phyloP scores from a whole-genome alignment of 2,329 filamentous ascomycete species.

The Periconia macrospinosa region DNA sequence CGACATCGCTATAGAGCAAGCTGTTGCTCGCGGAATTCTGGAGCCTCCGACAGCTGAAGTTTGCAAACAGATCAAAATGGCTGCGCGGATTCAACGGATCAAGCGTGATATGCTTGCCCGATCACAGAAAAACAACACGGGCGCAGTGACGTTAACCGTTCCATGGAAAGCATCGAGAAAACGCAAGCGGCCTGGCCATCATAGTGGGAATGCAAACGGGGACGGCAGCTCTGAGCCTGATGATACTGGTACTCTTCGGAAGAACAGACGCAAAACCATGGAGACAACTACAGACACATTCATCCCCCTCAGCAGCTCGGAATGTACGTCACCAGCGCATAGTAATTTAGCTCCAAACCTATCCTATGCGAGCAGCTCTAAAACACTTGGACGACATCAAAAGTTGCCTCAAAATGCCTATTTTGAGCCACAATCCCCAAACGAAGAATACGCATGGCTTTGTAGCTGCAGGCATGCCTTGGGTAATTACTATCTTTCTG shows the following conservation, averaged over 20 bases:
- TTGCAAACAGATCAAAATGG: slow-evolving; percentile 3
- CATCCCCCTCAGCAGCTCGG: too few relatives aligned
- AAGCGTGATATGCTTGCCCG: not conserved
- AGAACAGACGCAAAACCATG: not conserved
- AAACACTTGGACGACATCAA: slow-evolving; percentile 21
- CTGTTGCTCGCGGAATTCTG: slow-evolving; percentile 8
- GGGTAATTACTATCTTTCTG: slow-evolving; percentile 33
- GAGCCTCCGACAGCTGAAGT: slow-evolving; percentile 5
- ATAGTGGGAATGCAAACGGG: not conserved
- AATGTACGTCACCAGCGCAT: too few relatives aligned
- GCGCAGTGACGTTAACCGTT: not conserved
- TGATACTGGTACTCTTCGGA: not conserved
- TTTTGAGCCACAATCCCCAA: slow-evolving; percentile 10
- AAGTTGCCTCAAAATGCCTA: slow-evolving; percentile 22
- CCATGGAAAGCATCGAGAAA: not conserved
- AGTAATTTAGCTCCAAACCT: too few relatives aligned
- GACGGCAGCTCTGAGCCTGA: not conserved
- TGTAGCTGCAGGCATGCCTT: slow-evolving; percentile 29
- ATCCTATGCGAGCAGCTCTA: slow-evolving; percentile 7
- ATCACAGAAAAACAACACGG: not conserved
- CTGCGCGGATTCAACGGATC: slow-evolving; percentile 1
- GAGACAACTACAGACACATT: too few relatives aligned
- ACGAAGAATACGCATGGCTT: slow-evolving; percentile 26
- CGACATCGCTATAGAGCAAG: slow-evolving; percentile 11
- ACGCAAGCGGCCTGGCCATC: not conserved